These are phyloP conservation scores for Malania oleifera DNA, from an alignment of 164 flowering plant species.

Conservation along the genomic window DNA sequence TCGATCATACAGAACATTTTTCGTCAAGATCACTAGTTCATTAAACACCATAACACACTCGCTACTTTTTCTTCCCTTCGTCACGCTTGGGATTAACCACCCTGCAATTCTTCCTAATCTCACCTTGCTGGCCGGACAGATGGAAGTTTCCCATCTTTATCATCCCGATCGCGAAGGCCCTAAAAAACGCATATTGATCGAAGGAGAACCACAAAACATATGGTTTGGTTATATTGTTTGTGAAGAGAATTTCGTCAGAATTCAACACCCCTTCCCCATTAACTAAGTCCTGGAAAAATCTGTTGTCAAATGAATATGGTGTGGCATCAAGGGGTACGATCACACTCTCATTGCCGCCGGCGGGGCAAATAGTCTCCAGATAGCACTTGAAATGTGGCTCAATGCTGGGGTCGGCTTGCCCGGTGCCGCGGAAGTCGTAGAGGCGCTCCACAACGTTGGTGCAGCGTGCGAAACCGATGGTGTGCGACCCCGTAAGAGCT, in stretches of 20 bases:
- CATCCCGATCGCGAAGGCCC: conserved; percentile 79
- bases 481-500: conserved; percentile 89
- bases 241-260: conserved; percentile 68
- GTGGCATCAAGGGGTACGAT: conserved; percentile 77
- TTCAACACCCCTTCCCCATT: conserved; percentile 70
- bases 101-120: conserved; percentile 77
- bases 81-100: too few species aligned
- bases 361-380: conserved; percentile 65
- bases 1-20: too few species aligned
- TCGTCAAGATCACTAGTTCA: too few species aligned
- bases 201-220: conserved; percentile 46
- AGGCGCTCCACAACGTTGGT: conserved; percentile 79
- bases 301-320: conserved; percentile 66
- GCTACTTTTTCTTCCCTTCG: too few species aligned
- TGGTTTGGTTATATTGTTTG: conserved; percentile 35
- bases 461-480: conserved; percentile 81
- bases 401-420: conserved; percentile 74
- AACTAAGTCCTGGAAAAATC: conserved; percentile 82
- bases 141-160: conserved; percentile 76
- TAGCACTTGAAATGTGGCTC: conserved; percentile 47
- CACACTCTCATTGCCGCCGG: conserved; percentile 56
- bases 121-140: conserved; percentile 66
- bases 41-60: too few species aligned
- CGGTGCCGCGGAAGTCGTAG: conserved; percentile 84
- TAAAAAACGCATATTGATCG: conserved; percentile 46